Evolutionary conservation across 768 basidiomycete genomes (phyloP).

Genomic region (Atractiella rhizophila): DNA sequence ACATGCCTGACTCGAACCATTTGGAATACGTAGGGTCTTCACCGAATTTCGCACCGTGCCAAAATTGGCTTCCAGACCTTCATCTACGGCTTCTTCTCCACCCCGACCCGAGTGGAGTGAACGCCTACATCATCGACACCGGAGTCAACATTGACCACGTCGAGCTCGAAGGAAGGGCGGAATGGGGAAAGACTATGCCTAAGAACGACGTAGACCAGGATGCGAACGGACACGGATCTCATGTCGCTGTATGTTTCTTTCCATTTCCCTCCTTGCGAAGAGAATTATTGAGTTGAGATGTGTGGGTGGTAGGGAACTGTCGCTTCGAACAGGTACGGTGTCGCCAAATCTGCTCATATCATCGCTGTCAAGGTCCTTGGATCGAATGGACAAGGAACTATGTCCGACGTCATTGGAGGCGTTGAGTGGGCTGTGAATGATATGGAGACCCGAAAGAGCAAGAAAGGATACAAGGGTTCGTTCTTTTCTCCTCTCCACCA

Average conservation of each 20-base stretch:
- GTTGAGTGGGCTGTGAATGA: slow-evolving; percentile 47
- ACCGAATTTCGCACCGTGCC: slow-evolving; percentile 67
- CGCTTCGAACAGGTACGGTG: slow-evolving; percentile 75
- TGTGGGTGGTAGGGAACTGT: slow-evolving; percentile 57
- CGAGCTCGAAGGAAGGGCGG: slow-evolving; percentile 68
- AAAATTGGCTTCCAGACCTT: slow-evolving; percentile 50
- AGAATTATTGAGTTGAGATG: neutral
- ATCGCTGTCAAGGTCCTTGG: slow-evolving; percentile 72
- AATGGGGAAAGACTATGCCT: slow-evolving; percentile 84
- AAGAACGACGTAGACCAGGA: slow-evolving; percentile 48
- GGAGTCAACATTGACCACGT: slow-evolving; percentile 65
- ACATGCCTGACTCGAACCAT: neutral
- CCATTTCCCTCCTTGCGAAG: neutral
- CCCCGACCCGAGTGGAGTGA: slow-evolving; percentile 35
- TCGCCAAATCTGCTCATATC: slow-evolving; percentile 75
- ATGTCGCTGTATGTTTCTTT: slow-evolving; percentile 15
- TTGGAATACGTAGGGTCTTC: slow-evolving; percentile 45
- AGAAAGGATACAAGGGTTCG: slow-evolving; percentile 78
- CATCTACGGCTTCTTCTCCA: neutral
- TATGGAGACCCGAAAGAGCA: slow-evolving; percentile 29
- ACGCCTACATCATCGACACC: slow-evolving; percentile 38
- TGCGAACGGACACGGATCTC: slow-evolving; percentile 69
- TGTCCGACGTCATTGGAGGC: slow-evolving; percentile 79
- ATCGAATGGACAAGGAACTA: slow-evolving; percentile 75
- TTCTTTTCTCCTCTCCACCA: neutral